Evolutionary conservation across 495 filamentous ascomycete genomes (phyloP), one percentile per base, ranked within the genome.

Genomic region (Penicillium longicatenatum): DNA sequence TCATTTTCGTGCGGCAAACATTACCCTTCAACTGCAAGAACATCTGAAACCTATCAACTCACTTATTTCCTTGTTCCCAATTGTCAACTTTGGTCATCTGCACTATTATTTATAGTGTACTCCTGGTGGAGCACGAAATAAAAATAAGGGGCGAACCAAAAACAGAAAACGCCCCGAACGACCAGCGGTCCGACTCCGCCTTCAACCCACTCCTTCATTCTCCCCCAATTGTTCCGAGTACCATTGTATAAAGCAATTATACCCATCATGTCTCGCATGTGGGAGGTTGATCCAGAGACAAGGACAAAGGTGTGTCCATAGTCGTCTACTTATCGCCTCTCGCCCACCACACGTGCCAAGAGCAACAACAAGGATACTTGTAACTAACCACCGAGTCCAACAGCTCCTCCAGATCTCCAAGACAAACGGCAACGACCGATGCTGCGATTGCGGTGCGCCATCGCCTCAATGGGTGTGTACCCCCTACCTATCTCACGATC

Each of bases 271-370:
- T 78, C 77, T 61, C 84, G 82, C 68, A 93, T 95, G 90, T 98
- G 93, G 93, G 93, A 98, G 73, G 92, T 98, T 60, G 93, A 98
- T 75, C 93, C 93, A 19, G 93, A 97, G 78, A 97, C 92, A 33
- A 86, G 89, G 75, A 87, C 85, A 63, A 97, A 97, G 86, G 92
- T 96, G 78, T 50, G 69, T 26, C 19, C 31, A 14, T 26, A 19
- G 14, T n/a, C 21, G 7, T 39, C 47, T 50, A 10, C 14, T 39
- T 6, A 26, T 49, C 20, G n/a, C 46, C 22, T 6, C 57, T 58
- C 47, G n/a, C 59, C 52, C 52, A 31, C n/a, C 24, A 26, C 51
- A 26, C 26, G 47, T 37, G 24, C 14, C 17, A 52, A 6, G 31
- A 35, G 37, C 8, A 19, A 39, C 6, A 41, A 31, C 12, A n/a